phyloP scores from a whole-genome alignment of 192 early-diverging fungal species.

The Coemansia sp. region DNA sequence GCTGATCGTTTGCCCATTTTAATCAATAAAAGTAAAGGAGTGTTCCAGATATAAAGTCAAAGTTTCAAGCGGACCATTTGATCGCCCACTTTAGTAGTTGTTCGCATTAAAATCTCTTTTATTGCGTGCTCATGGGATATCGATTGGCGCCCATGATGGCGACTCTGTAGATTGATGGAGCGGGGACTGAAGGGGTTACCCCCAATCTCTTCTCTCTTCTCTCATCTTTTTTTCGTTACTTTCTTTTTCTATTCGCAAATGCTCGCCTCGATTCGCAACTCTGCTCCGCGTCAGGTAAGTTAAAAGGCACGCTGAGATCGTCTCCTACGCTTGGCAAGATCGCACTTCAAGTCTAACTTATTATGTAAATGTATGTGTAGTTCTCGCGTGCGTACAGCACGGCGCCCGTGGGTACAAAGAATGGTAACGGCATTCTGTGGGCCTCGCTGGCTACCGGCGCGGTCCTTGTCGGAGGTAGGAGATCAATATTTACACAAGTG shows the following conservation, averaged over 20 bases:
- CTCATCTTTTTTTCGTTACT: background rate
- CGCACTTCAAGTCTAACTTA: background rate
- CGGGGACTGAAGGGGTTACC: background rate
- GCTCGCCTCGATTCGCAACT: conserved; percentile 44
- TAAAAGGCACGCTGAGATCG: background rate
- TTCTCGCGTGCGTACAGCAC: conserved; percentile 51
- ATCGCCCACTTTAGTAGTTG: background rate
- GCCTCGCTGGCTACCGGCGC: conserved; percentile 50
- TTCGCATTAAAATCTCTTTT: background rate
- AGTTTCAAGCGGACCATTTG: background rate
- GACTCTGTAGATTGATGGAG: background rate
- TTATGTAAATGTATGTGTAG: conserved; percentile 18
- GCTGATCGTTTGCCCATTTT: conserved; percentile 35
- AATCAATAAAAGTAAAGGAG: background rate
- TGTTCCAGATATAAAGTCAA: background rate
- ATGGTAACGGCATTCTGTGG: conserved; percentile 38
- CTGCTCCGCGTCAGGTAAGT: conserved; percentile 46
- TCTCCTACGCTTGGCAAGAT: background rate
- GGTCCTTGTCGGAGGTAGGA: conserved; percentile 53
- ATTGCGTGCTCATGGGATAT: background rate
- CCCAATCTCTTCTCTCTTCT: background rate
- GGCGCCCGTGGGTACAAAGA: conserved; percentile 23
- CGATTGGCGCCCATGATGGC: background rate
- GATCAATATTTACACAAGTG: background rate
- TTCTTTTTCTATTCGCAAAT: conserved; percentile 17